These are phyloP conservation scores for Scheffersomyces amazonensis DNA, from an alignment of 805 yeast species.

Conservation along the genomic window DNA sequence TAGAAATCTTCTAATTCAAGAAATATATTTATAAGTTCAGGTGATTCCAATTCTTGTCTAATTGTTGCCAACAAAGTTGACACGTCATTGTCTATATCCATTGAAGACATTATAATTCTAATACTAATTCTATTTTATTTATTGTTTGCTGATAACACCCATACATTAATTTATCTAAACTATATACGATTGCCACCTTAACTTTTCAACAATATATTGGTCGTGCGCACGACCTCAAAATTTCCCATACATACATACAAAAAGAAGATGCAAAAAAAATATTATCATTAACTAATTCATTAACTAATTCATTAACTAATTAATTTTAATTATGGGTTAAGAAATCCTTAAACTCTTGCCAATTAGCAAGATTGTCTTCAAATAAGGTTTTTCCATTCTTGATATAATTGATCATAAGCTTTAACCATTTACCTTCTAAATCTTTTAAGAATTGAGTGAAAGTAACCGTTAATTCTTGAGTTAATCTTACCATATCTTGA, in stretches of 20 bases:
- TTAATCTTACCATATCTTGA: constrained; percentile 42
- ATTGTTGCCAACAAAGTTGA: constrained; percentile 54
- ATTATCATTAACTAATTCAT: too few species aligned
- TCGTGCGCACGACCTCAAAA: neutral
- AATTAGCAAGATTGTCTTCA: constrained; percentile 25
- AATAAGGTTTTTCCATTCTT: constrained; percentile 32
- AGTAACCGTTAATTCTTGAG: constrained; percentile 41
- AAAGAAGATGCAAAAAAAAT: too few species aligned
- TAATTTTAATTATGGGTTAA: constrained; percentile 1
- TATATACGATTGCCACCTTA: constrained; percentile 9
- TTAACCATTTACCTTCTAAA: constrained; percentile 42
- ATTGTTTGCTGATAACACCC: too few species aligned
- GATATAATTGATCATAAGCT: constrained; percentile 35
- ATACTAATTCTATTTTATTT: too few species aligned
- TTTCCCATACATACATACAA: constrained; percentile 1
- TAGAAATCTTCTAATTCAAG: constrained; percentile 77
- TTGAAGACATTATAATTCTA: too few species aligned
- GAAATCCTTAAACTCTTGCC: constrained; percentile 30
- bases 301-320: too few species aligned
- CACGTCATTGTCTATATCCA: constrained; percentile 40
- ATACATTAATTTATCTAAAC: too few species aligned
- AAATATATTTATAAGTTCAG: constrained; percentile 58
- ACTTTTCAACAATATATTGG: neutral
- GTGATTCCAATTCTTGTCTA: constrained; percentile 59
- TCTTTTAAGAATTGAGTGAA: constrained; percentile 31